Conservation (phyloP, 306 rosid species). For the Malus fusca region DNA sequence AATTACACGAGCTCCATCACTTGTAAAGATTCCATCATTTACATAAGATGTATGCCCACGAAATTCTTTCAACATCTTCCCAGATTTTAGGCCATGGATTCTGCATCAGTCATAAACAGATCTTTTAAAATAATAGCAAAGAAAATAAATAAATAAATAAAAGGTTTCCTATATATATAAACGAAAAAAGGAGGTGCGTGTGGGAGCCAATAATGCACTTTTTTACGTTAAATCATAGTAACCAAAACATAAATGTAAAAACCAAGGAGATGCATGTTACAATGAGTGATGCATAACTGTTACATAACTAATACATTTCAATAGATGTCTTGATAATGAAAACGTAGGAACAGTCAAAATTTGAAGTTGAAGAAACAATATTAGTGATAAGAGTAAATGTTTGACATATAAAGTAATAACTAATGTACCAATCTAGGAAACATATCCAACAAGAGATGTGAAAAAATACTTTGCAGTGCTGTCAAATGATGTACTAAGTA, state of each 20-base stretch:
- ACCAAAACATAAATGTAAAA: not conserved
- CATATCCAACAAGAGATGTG: not conserved
- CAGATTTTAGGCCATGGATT: constrained; percentile 94
- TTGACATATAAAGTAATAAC: not conserved
- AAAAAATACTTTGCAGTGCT: constrained; percentile 76
- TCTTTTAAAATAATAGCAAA: not conserved
- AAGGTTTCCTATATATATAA: not conserved
- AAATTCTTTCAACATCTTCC: constrained; percentile 89
- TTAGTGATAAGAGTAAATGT: not conserved
- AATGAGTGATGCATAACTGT: not conserved
- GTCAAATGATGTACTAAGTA: constrained; percentile 94
- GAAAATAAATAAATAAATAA: not conserved
- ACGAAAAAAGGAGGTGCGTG: not conserved
- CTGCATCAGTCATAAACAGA: constrained; percentile 29
- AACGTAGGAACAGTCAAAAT: not conserved
- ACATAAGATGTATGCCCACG: constrained; percentile 94
- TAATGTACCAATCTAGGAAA: not conserved
- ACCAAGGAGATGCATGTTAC: not conserved
- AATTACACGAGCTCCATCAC: constrained; percentile 78
- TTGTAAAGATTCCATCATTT: constrained; percentile 85
- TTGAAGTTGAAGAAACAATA: not conserved
- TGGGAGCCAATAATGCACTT: not conserved
- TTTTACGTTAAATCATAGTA: not conserved
- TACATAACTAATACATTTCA: not conserved
- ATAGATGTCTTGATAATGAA: not conserved